Conservation (phyloP, 345 rosid genomes). For the Gossypium mustelinum region DNA sequence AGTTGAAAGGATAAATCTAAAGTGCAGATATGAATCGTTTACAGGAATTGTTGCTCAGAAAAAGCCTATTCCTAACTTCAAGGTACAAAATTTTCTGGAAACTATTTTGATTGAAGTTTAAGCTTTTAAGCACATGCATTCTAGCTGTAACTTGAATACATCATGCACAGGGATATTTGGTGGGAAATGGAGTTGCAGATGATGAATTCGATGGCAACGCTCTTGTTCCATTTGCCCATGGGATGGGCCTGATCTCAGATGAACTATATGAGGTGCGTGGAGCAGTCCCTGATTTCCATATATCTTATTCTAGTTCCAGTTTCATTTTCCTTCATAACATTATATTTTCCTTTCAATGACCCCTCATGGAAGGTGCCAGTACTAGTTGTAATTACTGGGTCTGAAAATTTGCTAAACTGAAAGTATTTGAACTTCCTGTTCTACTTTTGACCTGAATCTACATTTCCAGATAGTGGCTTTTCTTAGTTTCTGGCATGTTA, state of each 20-base stretch:
- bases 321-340: not conserved
- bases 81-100: conserved; percentile 32
- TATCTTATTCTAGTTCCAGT: not conserved
- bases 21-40: not conserved
- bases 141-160: conserved; percentile 8
- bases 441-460: not conserved
- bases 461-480: too few species aligned
- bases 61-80: conserved; percentile 62
- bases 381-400: not conserved
- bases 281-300: not conserved
- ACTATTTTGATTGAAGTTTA: too few species aligned
- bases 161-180: conserved; percentile 70
- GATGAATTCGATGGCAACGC: conserved; percentile 71
- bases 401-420: not conserved
- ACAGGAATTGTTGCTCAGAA: conserved; percentile 59
- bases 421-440: not conserved
- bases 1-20: conserved; percentile 3
- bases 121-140: not conserved
- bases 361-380: not conserved
- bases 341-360: not conserved
- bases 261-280: conserved; percentile 58
- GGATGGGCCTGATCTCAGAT: conserved; percentile 86
- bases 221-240: conserved; percentile 80
- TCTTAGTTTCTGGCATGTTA: too few species aligned
- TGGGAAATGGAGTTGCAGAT: conserved; percentile 92